These are phyloP conservation scores for Carnegiea gigantea DNA, from an alignment of 179 eudicot species.

Conservation along the genomic window DNA sequence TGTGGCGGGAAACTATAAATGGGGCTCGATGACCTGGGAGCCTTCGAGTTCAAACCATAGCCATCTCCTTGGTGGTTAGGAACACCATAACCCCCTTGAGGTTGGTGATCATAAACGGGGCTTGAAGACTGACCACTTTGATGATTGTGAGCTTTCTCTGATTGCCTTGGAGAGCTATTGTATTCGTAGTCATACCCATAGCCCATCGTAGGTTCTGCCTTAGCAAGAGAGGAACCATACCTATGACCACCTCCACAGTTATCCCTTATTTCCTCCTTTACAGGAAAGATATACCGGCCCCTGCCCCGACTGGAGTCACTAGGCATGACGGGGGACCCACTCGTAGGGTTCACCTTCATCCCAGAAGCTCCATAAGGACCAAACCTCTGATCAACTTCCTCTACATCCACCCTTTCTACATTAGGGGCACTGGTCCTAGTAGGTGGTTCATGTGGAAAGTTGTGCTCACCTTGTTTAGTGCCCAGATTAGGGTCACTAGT, in stretches of 20 bases:
- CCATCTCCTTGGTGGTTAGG: conserved; percentile 12
- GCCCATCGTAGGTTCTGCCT: conserved; percentile 5
- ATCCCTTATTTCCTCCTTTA: background rate
- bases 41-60: background rate
- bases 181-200: background rate
- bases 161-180: background rate
- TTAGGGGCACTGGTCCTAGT: conserved; percentile 1
- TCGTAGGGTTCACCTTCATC: background rate
- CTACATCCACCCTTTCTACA: background rate
- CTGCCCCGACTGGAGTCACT: background rate
- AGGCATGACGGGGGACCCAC: conserved; percentile 16
- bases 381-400: background rate
- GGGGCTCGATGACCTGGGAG: background rate
- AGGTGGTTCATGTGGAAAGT: conserved; percentile 1
- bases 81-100: conserved; percentile 9
- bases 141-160: conserved; percentile 7
- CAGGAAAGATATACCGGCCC: background rate
- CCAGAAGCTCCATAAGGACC: background rate
- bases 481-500: conserved; percentile 12
- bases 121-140: background rate
- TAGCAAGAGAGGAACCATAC: conserved; percentile 4
- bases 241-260: background rate
- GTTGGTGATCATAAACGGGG: background rate
- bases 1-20: background rate
- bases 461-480: background rate